Base-by-base conservation (phyloP, 83 land plant species). In the Larix sibirica region DNA sequence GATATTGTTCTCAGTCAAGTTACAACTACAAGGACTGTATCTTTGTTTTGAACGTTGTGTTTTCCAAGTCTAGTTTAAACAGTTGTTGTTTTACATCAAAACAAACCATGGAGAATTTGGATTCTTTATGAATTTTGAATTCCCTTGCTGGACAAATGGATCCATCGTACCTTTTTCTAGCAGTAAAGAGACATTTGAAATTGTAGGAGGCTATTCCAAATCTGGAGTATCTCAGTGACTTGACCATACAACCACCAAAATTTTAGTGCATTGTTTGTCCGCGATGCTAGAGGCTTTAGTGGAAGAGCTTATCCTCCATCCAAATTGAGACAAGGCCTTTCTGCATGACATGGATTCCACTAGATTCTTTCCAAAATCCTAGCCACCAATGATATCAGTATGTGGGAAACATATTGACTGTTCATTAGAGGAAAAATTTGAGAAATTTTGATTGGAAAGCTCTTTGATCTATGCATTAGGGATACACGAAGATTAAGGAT, bases 11-110 rank as follows among this genome's bases (percentile, higher is more conserved):
- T 70, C 17, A 38, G 47, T 70, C 75, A 38, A 18, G 38, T 70
- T 70, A 47, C 75, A 70, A 70, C 75, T 70, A 70, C 75, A 70
- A 70, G 8, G 44, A 23, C 38, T 6, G 23, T 7, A 70, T 70
- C 75, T 70, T 47, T 70, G 21, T 70, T 70, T 70, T 10, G 20
- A 3, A 40, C 20, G 75, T 21, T 38, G 74, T 38, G 47, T 38
- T 38, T 42, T 33, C 21, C 74, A 70, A 38, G 47, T 38, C 75
- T 70, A 28, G n/a, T 70, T 40, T 10, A 17, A 5, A 18, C 3
- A 70, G 7, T 70, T 38, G 9, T 70, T 17, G 7, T 28, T 9
- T 40, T 70, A 40, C 9, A 70, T 38, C 50, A 44, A 69, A 31
- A 69, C 42, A 69, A 18, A 0, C 20, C 2, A 0, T 18, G 21